A percentile compares a stretch with the other conserved stretches of the same genome.
phyloP scores from a whole-genome alignment of 2,329 filamentous ascomycete species.

The Metarhizium album region DNA sequence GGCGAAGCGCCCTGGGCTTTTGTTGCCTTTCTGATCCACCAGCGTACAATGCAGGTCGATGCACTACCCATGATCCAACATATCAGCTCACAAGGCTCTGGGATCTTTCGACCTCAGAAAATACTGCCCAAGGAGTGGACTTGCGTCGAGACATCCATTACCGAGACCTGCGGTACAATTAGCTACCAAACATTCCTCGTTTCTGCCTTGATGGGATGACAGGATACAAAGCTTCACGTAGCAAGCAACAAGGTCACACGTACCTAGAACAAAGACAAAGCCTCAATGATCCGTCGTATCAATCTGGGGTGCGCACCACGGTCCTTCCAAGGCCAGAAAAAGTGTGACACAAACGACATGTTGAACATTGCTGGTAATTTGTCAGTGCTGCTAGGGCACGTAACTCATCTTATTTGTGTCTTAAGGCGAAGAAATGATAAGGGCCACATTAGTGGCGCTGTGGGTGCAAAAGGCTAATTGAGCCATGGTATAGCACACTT shows the following conservation, averaged over 20 bases:
- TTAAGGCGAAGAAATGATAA: too few relatives aligned
- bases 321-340: not conserved
- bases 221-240: not conserved
- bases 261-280: not conserved
- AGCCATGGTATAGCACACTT: too few relatives aligned
- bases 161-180: not conserved
- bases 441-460: too few relatives aligned
- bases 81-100: constrained; percentile 8
- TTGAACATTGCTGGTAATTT: not conserved
- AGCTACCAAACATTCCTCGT: not conserved
- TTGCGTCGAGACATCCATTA: constrained; percentile 16
- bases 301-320: not conserved
- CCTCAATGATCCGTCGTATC: not conserved
- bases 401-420: not conserved
- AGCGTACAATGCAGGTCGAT: not conserved
- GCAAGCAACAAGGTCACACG: not conserved
- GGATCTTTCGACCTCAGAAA: constrained; percentile 6
- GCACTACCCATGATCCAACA: not conserved
- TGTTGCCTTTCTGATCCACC: not conserved
- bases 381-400: not conserved
- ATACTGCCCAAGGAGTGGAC: constrained; percentile 19
- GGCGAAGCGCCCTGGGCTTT: not conserved
- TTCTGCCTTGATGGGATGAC: not conserved
- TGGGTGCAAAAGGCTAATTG: too few relatives aligned
- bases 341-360: not conserved